Percentiles rank a stretch among this genome's conserved stretches.
Evolutionary conservation across 2,329 filamentous ascomycete genomes (phyloP).

Genomic region (Aspergillus pseudonomiae): DNA sequence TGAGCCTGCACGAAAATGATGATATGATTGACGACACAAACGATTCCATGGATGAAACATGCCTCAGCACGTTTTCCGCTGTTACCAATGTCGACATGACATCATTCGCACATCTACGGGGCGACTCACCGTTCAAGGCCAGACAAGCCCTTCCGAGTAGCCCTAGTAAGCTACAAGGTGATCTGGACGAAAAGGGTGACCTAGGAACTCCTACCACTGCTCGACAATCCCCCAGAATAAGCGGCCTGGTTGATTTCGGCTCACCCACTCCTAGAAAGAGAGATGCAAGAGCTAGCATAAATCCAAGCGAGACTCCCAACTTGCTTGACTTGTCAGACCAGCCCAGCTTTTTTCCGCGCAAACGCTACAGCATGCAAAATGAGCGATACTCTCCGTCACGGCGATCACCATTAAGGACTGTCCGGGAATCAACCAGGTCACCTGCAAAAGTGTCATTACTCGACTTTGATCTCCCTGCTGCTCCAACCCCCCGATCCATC

Average conservation of each 20-base stretch:
- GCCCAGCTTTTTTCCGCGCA: conserved; percentile 58
- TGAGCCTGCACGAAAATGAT: conserved; percentile 28
- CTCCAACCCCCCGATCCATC: conserved; percentile 87
- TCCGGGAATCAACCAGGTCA: conserved; percentile 38
- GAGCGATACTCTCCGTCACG: conserved; percentile 43
- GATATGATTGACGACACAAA: conserved; percentile 34
- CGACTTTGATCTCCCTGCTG: conserved; percentile 91
- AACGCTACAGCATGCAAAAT: conserved; percentile 49
- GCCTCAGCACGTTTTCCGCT: conserved; percentile 84
- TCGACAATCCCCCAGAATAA: conserved; percentile 38
- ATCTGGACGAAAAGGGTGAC: conserved; percentile 22
- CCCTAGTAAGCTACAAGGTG: conserved; percentile 34
- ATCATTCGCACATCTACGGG: conserved; percentile 72
- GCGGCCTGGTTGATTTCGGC: conserved; percentile 36
- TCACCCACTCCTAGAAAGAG: conserved; percentile 55
- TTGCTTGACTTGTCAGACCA: conserved; percentile 89
- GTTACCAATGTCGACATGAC: conserved; percentile 78
- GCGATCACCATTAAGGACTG: conserved; percentile 48
- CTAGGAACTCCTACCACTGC: conserved; percentile 53
- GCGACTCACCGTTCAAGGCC: conserved; percentile 61
- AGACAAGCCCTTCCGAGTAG: conserved; percentile 44
- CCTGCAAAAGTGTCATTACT: conserved; percentile 69
- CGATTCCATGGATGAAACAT: conserved; percentile 47
- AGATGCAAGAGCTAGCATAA: conserved; percentile 46
- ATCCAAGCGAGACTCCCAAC: conserved; percentile 67